Evolutionary conservation across 2,329 filamentous ascomycete species (phyloP), one percentile per base, ranked within the genome.

Genomic region (Xylariaceae sp.): DNA sequence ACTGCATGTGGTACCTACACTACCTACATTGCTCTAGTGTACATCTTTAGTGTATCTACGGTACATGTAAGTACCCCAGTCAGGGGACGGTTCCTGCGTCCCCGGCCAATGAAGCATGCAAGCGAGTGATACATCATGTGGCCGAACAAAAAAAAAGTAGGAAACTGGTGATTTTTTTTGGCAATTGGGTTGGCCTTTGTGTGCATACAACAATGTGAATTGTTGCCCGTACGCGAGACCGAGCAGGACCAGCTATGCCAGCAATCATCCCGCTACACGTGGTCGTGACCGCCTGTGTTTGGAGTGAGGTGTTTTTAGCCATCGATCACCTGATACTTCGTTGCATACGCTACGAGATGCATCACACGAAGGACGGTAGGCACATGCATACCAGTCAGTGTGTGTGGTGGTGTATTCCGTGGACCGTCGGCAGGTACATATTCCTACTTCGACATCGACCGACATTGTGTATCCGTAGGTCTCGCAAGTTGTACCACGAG

Each of bases 261-360:
- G 58, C 64, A 66, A 62, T 64, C 64, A 66, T 30, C 35, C 53
- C 44, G 47, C 56, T 63, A 64, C 64, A 66, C 64, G 64, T 66
- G 64, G 63, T 42, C 37, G 37, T 62, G 59, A 57, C 44, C 54
- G 56, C 56, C 54, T 53, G 42, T 51, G 23, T n/a, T 53, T 37
- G 52, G 39, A 37, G 57, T 62, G 60, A 56, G 62, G 55, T 63
- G 61, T 64, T 57, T 45, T 45, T 45, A n/a, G 13, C 13, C 11
- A 15, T 45, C n/a, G 42, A 45, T 45, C 42, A 45, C 42, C 42
- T 15, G 42, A 45, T 45, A 45, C 10, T 13, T 34, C 23, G 9
- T 51, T 34, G 49, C 11, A 51, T 51, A 30, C 23, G 49, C 30
- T 51, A 30, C 30, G 37, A 42, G 37, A 42, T 42, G 37, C 37